A percentile compares a stretch with the other conserved stretches of the same genome.
These are phyloP conservation scores for Podaxis carcinomalis DNA, from an alignment of 768 basidiomycete species.

Conservation along the genomic window DNA sequence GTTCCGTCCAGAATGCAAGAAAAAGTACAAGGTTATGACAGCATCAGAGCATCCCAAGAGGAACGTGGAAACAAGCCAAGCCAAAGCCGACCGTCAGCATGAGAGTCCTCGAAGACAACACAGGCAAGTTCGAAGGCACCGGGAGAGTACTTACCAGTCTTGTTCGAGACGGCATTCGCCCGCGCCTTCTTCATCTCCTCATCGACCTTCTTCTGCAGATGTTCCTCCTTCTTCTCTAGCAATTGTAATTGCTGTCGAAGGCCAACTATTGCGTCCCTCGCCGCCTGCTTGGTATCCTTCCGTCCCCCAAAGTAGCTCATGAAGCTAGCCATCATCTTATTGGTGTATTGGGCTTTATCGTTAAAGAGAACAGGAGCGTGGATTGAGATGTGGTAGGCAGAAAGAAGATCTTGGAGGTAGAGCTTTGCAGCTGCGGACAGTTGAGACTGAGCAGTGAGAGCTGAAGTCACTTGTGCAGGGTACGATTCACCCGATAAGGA, in stretches of 20 bases:
- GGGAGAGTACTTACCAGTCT: conserved; percentile 62
- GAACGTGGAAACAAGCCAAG: neutral
- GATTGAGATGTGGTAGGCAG: neutral
- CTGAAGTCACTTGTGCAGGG: conserved; percentile 2
- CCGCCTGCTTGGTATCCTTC: conserved; percentile 77
- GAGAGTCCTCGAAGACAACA: neutral
- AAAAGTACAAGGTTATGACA: neutral
- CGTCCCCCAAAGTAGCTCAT: conserved; percentile 90
- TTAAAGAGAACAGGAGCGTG: neutral
- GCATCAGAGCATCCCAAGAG: neutral
- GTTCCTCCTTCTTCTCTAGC: conserved; percentile 99
- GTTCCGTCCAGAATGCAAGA: neutral
- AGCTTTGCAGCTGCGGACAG: neutral
- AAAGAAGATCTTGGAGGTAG: neutral
- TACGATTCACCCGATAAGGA: conserved; percentile 17
- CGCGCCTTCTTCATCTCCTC: conserved; percentile 90
- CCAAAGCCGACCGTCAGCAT: neutral
- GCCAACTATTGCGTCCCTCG: conserved; percentile 89
- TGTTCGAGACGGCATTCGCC: conserved; percentile 91
- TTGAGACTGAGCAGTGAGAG: neutral
- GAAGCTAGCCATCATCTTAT: conserved; percentile 62
- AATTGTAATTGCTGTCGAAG: conserved; percentile 92
- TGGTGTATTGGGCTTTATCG: conserved; percentile 9
- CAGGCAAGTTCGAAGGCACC: neutral
- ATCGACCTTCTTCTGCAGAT: conserved; percentile 93